Evolutionary conservation across 176 grass and related monocot species (phyloP), one percentile per base, ranked within the genome.

Genomic region (Oryza nivara): DNA sequence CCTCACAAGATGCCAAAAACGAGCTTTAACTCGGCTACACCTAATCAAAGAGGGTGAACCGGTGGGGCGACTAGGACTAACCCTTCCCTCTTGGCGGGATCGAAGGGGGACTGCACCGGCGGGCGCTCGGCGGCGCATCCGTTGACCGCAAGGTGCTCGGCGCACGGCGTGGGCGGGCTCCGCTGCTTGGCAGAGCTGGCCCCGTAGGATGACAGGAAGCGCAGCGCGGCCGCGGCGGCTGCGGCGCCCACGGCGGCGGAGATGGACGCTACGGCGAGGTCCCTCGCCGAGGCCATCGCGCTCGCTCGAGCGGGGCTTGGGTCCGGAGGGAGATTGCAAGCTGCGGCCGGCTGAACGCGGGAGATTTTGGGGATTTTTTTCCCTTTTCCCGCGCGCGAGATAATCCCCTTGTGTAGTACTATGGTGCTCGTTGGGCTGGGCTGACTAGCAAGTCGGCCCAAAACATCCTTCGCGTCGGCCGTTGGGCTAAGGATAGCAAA

Each of bases 31-130:
- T 74, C 35, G 73, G 17, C 38, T 70, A 91, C 16, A 51, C 12
- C 67, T 14, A 15, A 65, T 15, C 2, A 68, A 77, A 20, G 16
- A 30, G 46, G 38, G 63, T 2, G n/a, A 13, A 46, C 43, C 66
- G n/a, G 51, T 2, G 35, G 22, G 45, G 44, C 65, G 25, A 48
- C 22, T 11, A 68, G 71, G 8, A 83, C 74, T 34, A 68, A 95
- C 96, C 96, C 78, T 86, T 86, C 83, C 80, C 96, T 88, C 77
- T 95, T 95, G 85, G 89, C 51, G 13, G 91, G 71, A 49, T 95
- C 84, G 78, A 92, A 98, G 48, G 89, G 96, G 51, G 85, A 89
- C 80, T 86, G 92, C 67, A 60, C 66, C 12, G 38, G 69, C 19
- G 81, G 32, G 68, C 34, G 71, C 9, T 78, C 81, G 25, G 48